Evolutionary conservation across 2,329 filamentous ascomycete species (phyloP), one percentile per base, ranked within the genome.

Genomic region (Fusarium sp.): DNA sequence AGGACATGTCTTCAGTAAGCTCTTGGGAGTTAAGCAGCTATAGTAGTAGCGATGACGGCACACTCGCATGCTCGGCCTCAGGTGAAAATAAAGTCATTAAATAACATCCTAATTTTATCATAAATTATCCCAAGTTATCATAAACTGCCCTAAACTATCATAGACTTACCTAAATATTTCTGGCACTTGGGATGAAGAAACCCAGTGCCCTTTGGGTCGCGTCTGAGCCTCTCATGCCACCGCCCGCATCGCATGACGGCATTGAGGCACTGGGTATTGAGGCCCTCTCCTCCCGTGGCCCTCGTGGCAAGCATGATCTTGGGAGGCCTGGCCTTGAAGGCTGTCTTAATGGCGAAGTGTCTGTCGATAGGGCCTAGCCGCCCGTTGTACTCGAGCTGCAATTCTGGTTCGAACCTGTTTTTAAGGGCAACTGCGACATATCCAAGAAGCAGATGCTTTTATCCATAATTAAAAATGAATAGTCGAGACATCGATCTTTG

Each of bases 181-280:
- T 3, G 18, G 44, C 25, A 46, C 4, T 46, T 21, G 14, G 9
- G 44, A 46, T 10, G 25, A 27, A 27, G 25, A 15, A 10, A 27
- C 19, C 4, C 25, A 0, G 18, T 1, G 25, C 12, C 42, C 44
- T 21, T 21, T 21, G 6, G 18, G 42, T 1, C 4, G 2, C 9
- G 18, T 9, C 2, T 10, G 4, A 14, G 4, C 42, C 11, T 25
- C 41, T 19, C 7, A 19, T 42, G 25, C 44, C 44, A 21, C 25
- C 14, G 14, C 9, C 12, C 6, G 7, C 42, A 7, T 7, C 21
- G 12, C 0, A 21, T 4, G 9, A 29, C 19, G 7, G 7, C 6
- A 11, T 16, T 46, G 44, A 46, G 29, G 25, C 19, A 46, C 19
- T 29, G 25, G 19, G n/a, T 14, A 3, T n/a, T 46, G 19, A 16